Evolutionary conservation across 208 protist species (phyloP).

Genomic region (Trypanosoma theileri): DNA sequence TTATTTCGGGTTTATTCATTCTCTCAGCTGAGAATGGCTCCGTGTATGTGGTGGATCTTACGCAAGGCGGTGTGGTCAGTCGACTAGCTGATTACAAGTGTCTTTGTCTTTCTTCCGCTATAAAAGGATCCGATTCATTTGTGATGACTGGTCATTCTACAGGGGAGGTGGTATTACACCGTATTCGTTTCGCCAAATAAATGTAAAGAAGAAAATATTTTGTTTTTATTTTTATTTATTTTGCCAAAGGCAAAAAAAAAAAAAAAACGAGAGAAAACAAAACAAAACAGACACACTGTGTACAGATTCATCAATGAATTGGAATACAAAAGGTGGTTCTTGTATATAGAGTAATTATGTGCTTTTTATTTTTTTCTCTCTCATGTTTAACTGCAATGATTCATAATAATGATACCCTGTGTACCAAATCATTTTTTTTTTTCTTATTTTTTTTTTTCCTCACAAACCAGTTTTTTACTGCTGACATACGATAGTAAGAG

Average conservation of each 20-base stretch:
- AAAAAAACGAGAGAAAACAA: slow-evolving; percentile 6
- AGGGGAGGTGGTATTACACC: slow-evolving; percentile 29
- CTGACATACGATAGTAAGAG: background rate
- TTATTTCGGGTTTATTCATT: slow-evolving; percentile 15
- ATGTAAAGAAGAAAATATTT: slow-evolving; percentile 25
- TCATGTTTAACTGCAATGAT: background rate
- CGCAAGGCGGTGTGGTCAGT: slow-evolving; percentile 15
- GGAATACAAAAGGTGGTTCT: background rate
- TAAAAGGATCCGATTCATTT: slow-evolving; percentile 9
- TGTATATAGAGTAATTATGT: background rate
- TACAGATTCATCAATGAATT: background rate
- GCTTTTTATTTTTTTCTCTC: slow-evolving; percentile 2
- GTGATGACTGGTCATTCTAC: slow-evolving; percentile 30
- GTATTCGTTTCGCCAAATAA: slow-evolving; percentile 18
- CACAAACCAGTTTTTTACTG: background rate
- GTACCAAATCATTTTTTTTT: slow-evolving; percentile 6
- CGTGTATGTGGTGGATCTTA: slow-evolving; percentile 25
- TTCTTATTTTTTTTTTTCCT: background rate
- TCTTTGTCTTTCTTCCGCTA: slow-evolving; percentile 7
- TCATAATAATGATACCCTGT: no score
- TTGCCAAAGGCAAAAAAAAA: slow-evolving; percentile 6
- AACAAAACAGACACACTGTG: background rate
- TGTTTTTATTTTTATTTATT: background rate
- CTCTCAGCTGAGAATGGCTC: slow-evolving; percentile 20
- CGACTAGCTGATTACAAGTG: slow-evolving; percentile 31